These are phyloP conservation scores for Cucumis melo DNA, from an alignment of 306 rosid genomes.

Conservation along the genomic window DNA sequence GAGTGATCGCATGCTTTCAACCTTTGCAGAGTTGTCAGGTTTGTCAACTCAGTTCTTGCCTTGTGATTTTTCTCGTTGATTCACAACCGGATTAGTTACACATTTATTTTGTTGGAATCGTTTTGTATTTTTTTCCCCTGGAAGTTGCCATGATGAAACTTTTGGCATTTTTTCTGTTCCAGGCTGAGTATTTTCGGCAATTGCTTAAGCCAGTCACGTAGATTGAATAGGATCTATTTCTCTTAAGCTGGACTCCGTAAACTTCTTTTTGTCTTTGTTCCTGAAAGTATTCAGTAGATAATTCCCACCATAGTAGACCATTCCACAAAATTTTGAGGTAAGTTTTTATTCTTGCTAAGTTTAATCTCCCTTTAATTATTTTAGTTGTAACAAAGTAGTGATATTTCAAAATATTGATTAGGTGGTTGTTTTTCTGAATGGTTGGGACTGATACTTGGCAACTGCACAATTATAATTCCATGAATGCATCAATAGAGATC, in stretches of 20 bases:
- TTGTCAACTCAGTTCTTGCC: slow-evolving; percentile 10
- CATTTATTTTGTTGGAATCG: neutral
- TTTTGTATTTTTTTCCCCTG: neutral
- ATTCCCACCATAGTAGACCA: slow-evolving; percentile 25
- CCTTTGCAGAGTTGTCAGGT: slow-evolving; percentile 89
- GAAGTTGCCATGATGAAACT: neutral
- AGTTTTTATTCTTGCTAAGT: neutral
- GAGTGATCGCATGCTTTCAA: slow-evolving; percentile 93
- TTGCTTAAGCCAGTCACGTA: slow-evolving; percentile 92
- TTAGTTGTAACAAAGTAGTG: neutral
- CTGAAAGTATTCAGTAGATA: slow-evolving; percentile 24
- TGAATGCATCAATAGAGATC: slow-evolving; percentile 17
- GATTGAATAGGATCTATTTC: slow-evolving; percentile 14
- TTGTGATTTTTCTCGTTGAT: neutral
- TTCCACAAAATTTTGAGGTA: slow-evolving; percentile 25
- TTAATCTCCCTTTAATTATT: neutral
- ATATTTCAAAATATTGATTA: slow-evolving; percentile 9
- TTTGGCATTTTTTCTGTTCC: slow-evolving; percentile 11
- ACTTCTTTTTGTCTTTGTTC: slow-evolving; percentile 19
- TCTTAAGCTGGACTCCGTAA: slow-evolving; percentile 27
- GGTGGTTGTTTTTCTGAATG: slow-evolving; percentile 40
- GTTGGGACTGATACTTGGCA: slow-evolving; percentile 43
- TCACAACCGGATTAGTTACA: neutral
- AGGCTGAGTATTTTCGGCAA: slow-evolving; percentile 87
- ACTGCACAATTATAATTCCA: slow-evolving; percentile 24